Evolutionary conservation across 2,329 filamentous ascomycete species (phyloP), one percentile per base, ranked within the genome.

Genomic region (Fusarium napiforme): DNA sequence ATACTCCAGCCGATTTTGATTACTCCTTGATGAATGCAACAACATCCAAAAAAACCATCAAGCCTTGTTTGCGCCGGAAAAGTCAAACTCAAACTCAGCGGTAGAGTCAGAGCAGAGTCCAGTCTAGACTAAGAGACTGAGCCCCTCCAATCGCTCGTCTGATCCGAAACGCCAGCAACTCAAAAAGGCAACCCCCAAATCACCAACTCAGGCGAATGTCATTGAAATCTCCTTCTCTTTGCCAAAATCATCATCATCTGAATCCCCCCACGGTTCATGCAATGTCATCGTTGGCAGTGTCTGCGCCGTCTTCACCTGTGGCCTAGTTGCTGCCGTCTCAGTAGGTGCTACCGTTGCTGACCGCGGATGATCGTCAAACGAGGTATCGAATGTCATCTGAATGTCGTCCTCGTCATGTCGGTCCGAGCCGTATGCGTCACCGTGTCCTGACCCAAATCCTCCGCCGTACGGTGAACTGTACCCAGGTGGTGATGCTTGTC

Each of bases 211-310:
- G 81, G 92, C 93, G 89, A 96, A 96, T 71, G 92, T 94, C 92
- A 96, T 93, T 37, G 89, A 88, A 72, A 96, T 93, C 81, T 94
- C 92, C 79, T 90, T 90, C 81, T 94, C 92, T 77, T 89, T 87
- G 23, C 90, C 91, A 83, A 93, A 93, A 59, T 93, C 88, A 36
- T 92, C 89, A 49, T 93, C 91, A 50, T 88, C 87, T 14, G 90
- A 85, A 58, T 89, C 92, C 7, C 88, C 91, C 93, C 93, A 96
- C 2, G 93, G 88, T 87, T 96, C 84, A 69, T 84, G 76, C 36
- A 88, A 77, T 30, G 84, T 78, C 59, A 90, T 81, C 53, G 84
- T 85, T 1, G 89, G 89, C 71, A 87, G 78, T 28, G 87, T 88
- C 49, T 85, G 83, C 11, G 85, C 80, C 19, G 84, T 78, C 69